Conservation (phyloP, 345 rosid genomes). For the Acer negundo region DNA sequence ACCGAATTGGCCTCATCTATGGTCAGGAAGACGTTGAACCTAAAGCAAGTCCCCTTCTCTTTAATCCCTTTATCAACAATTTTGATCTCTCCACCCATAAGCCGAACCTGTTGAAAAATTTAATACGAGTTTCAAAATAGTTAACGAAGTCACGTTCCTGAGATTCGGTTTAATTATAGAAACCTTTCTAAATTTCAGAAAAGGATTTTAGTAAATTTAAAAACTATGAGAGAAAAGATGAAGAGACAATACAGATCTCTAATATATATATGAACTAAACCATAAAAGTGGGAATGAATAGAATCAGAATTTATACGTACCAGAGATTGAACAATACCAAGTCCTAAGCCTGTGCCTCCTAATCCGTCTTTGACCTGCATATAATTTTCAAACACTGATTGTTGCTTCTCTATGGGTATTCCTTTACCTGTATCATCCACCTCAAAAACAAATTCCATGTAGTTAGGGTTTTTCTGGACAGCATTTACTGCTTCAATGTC, state of each 20-base stretch:
- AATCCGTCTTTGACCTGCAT: slow-evolving; percentile 77
- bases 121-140: too few relatives aligned
- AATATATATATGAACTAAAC: too few relatives aligned
- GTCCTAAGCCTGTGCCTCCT: slow-evolving; percentile 86
- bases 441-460: slow-evolving; percentile 65
- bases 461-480: slow-evolving; percentile 24
- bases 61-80: slow-evolving; percentile 57
- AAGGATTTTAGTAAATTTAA: too few relatives aligned
- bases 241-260: too few relatives aligned
- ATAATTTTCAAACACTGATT: slow-evolving; percentile 72
- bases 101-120: slow-evolving; percentile 49
- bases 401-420: slow-evolving; percentile 62
- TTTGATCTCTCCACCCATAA: slow-evolving; percentile 85
- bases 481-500: slow-evolving; percentile 29
- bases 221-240: too few relatives aligned
- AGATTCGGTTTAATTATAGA: too few relatives aligned
- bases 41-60: slow-evolving; percentile 77
- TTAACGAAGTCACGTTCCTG: too few relatives aligned
- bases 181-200: too few relatives aligned
- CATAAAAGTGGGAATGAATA: too few relatives aligned
- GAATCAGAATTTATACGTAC: slow-evolving; percentile 30
- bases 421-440: slow-evolving; percentile 89
- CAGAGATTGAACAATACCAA: slow-evolving; percentile 87
- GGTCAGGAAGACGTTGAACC: slow-evolving; percentile 59
- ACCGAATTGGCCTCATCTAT: slow-evolving; percentile 20